Conservation (phyloP, 164 flowering plant species). For the Warburgia ugandensis region DNA sequence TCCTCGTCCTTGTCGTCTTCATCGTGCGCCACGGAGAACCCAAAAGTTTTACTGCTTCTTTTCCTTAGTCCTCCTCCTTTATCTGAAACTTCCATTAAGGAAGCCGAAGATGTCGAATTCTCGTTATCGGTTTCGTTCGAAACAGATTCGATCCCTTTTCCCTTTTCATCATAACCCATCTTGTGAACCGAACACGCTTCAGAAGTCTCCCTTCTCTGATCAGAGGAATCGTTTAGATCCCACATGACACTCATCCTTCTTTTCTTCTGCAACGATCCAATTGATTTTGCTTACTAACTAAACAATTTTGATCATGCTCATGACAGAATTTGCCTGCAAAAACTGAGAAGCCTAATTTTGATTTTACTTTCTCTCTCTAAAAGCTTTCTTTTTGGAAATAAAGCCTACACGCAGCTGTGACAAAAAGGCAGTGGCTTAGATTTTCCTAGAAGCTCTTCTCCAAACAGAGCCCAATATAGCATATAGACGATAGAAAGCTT, state of each 20-base stretch:
- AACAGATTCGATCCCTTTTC: constrained; percentile 43
- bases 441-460: constrained; percentile 1
- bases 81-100: constrained; percentile 45
- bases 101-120: constrained; percentile 73
- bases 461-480: constrained; percentile 32
- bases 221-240: constrained; percentile 82
- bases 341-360: not conserved
- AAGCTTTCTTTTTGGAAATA: too few relatives aligned
- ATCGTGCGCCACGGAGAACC: constrained; percentile 44
- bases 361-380: not conserved
- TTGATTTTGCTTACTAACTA: too few relatives aligned
- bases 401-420: constrained; percentile 23
- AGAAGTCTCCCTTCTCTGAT: constrained; percentile 35
- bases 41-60: constrained; percentile 38
- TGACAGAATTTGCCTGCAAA: not conserved
- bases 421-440: constrained; percentile 18
- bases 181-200: constrained; percentile 31
- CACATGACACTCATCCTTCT: constrained; percentile 39
- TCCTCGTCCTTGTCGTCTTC: constrained; percentile 11
- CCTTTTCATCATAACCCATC: constrained; percentile 36
- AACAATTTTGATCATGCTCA: too few relatives aligned
- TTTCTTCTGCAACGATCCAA: not conserved
- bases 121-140: constrained; percentile 29
- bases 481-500: constrained; percentile 22
- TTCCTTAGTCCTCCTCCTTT: constrained; percentile 23